Base-by-base conservation (phyloP, 345 rosid species). In the Cardiospermum halicacabum region DNA sequence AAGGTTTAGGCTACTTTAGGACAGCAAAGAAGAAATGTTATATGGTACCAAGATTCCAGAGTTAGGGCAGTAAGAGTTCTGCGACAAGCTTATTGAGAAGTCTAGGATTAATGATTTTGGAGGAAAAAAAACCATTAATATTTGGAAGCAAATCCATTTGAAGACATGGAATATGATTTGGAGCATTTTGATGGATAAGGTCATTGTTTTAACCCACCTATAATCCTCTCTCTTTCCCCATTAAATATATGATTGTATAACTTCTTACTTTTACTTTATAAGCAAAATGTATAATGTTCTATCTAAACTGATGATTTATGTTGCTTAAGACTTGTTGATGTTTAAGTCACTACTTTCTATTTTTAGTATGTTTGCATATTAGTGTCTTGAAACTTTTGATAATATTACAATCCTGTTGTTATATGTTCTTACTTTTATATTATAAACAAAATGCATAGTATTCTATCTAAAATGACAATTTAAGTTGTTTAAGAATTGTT, bases 291-390 rank as follows among this genome's bases (percentile, higher is more conserved):
- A 64, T 51, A 24, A 4, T n/a, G n/a, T n/a, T n/a, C 34, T 30
- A 30, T 34, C 49, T 36, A 51, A 22, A 9, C n/a, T 48, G 43
- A 48, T 24, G 22, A 31, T 37, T 32, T 51, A 34, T 13, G n/a
- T 36, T 51, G 58, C 24, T 51, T 25, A 64, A 16, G 58, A 18
- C n/a, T n/a, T n/a, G n/a, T 65, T 19, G 16, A 26, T 39, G 37
- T 53, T 11, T 31, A 65, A 25, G 40, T 65, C 27, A 39, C 31
- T 58, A 18, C 30, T 49, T 15, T 28, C 28, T 18, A 19, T 32
- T 47, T 39, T 18, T 27, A 6, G 28, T n/a, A n/a, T n/a, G n/a
- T n/a, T n/a, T n/a, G n/a, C n/a, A n/a, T n/a, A n/a, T n/a, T n/a
- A n/a, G n/a, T n/a, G n/a, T n/a, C n/a, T n/a, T n/a, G n/a, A n/a